A percentile compares a stretch with the other conserved stretches of the same genome.
Evolutionary conservation across 192 early-diverging fungal genomes (phyloP).

Genomic region (Coemansia sp.): DNA sequence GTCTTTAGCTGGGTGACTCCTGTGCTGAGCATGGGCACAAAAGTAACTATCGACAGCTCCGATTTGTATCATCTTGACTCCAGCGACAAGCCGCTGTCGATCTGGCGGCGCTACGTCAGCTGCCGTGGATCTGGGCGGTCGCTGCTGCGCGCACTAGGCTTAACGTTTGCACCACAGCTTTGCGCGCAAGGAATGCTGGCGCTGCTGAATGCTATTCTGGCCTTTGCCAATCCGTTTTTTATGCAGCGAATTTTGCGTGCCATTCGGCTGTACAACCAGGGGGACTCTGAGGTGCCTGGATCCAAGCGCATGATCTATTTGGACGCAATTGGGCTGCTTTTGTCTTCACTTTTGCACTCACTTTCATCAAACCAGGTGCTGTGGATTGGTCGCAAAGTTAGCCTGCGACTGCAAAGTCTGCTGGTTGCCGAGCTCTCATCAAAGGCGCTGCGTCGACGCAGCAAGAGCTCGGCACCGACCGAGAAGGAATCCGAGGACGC

Average conservation of each 20-base stretch:
- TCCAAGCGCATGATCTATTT: slow-evolving; percentile 28
- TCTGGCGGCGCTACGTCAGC: slow-evolving; percentile 35
- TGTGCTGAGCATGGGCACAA: slow-evolving; percentile 61
- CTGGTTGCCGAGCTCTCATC: slow-evolving; percentile 68
- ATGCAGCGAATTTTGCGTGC: slow-evolving; percentile 60
- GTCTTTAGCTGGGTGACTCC: slow-evolving; percentile 64
- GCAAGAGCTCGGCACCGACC: slow-evolving; percentile 44
- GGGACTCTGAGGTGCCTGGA: neutral
- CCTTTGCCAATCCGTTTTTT: slow-evolving; percentile 61
- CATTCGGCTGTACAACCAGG: slow-evolving; percentile 52
- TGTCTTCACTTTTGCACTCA: slow-evolving; percentile 53
- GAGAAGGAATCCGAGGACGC: slow-evolving; percentile 20
- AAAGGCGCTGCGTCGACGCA: slow-evolving; percentile 63
- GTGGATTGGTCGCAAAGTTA: slow-evolving; percentile 67
- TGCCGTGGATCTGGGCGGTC: slow-evolving; percentile 12
- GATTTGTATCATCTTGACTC: slow-evolving; percentile 64
- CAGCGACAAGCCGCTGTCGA: slow-evolving; percentile 55
- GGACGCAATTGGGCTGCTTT: slow-evolving; percentile 65
- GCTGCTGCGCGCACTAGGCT: slow-evolving; percentile 37
- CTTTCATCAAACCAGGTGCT: slow-evolving; percentile 62
- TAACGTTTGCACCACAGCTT: slow-evolving; percentile 53
- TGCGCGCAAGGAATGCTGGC: slow-evolving; percentile 46
- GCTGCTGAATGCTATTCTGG: slow-evolving; percentile 38
- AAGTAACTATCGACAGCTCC: slow-evolving; percentile 55
- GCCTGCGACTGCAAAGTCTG: slow-evolving; percentile 62